Evolutionary conservation across 176 grass and related monocot species (phyloP), one percentile per base, ranked within the genome.

Genomic region (Musa schizocarpa): DNA sequence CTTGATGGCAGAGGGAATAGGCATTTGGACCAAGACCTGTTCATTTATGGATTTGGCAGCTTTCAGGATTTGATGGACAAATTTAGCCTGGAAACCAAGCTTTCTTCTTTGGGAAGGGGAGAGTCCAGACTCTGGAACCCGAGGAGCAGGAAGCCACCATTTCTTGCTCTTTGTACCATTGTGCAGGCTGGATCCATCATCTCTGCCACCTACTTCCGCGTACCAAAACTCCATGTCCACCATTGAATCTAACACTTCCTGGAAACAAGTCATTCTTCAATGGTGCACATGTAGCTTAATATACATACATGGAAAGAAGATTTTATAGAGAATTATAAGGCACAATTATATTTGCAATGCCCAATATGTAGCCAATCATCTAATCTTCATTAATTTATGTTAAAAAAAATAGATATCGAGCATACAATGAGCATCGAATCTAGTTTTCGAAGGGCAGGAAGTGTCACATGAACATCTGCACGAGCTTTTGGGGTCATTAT

Each of bases 381-480:
- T 43, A n/a, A n/a, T 29, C 2, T 9, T 17, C 0, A 50, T 9
- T 69, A 7, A 10, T 23, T 9, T 9, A 69, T 50, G 16, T 14
- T 48, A 10, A 72, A 34, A 27, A 9, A 43, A 72, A 57, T 25
- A 50, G 24, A 80, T 13, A 66, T 1, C 5, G 20, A 25, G 83
- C 88, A 79, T 99, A 99, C 95, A 86, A 94, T 83, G 43, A 99
- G 83, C 88, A 99, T 99, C 13, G 83, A 86, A 78, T 99, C 96
- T 79, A 99, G 84, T 85, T 99, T 99, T 82, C 92, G 86, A 82
- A 99, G 91, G n/a, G 96, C 96, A 34, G 91, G 96, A 83, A 99
- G 88, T 74, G 91, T 99, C 81, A 95, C 77, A 82, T 95, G 81
- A 77, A 99, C 91, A 83, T 99, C 96, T 22, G 96, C 92, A 73